Percentiles rank a stretch among this genome's conserved stretches.
Conservation (phyloP, 2,329 filamentous ascomycete species). For the Sordariomycetes sp. region DNA sequence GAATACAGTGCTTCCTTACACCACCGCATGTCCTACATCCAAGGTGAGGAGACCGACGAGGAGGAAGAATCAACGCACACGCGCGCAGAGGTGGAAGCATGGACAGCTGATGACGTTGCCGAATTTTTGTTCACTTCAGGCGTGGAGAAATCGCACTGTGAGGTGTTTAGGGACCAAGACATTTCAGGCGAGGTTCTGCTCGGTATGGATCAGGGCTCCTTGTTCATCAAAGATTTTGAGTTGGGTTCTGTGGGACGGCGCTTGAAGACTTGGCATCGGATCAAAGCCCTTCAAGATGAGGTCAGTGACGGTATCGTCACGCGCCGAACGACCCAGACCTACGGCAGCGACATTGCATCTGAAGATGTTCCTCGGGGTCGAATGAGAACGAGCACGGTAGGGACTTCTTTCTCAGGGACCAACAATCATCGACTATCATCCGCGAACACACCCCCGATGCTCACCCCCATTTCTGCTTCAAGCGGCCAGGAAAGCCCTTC, state of each 20-base stretch:
- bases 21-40: constrained; percentile 79
- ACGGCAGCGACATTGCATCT: constrained; percentile 49
- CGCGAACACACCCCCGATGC: constrained; percentile 36
- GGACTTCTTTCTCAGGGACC: constrained; percentile 34
- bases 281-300: constrained; percentile 85
- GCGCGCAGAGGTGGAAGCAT: constrained; percentile 63
- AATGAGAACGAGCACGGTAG: constrained; percentile 50
- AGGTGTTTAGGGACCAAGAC: constrained; percentile 92
- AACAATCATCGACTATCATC: constrained; percentile 39
- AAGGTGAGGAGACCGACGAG: constrained; percentile 90
- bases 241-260: constrained; percentile 83
- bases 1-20: constrained; percentile 78
- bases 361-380: constrained; percentile 41
- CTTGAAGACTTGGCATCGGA: constrained; percentile 93
- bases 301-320: constrained; percentile 46
- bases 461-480: constrained; percentile 28
- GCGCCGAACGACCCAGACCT: constrained; percentile 45
- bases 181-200: constrained; percentile 89
- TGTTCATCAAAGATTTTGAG: constrained; percentile 94
- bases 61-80: constrained; percentile 71
- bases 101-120: constrained; percentile 75
- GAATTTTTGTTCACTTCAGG: constrained; percentile 80
- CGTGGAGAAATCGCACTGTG: constrained; percentile 82
- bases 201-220: constrained; percentile 88
- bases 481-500: constrained; percentile 33